Percentiles rank a stretch among this genome's conserved stretches.
Evolutionary conservation across 768 basidiomycete species (phyloP).

Genomic region (Mycena albidolilacea): DNA sequence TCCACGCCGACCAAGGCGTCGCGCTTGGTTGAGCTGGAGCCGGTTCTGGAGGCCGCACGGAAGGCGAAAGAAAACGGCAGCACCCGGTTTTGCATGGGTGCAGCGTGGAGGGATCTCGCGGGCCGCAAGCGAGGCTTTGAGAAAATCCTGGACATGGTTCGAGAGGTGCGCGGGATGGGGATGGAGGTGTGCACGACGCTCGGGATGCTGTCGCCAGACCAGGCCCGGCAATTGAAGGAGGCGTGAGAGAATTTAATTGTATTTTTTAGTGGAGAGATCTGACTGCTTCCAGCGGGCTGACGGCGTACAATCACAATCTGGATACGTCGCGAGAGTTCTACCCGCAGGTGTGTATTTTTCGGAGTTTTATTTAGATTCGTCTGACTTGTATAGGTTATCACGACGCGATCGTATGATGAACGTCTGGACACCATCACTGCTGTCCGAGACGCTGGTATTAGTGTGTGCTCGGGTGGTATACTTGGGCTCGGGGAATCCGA

Average conservation of each 20-base stretch:
- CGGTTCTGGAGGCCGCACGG: conserved; percentile 92
- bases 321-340: conserved; percentile 98
- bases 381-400: conserved; percentile 80
- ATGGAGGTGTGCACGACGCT: conserved; percentile 99
- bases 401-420: conserved; percentile 95
- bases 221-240: conserved; percentile 92
- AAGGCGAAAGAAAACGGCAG: conserved; percentile 97
- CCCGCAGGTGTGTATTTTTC: conserved; percentile 72
- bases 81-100: conserved; percentile 99
- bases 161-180: conserved; percentile 91
- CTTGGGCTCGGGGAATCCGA: conserved; percentile 95
- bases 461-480: conserved; percentile 97
- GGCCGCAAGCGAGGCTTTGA: conserved; percentile 96
- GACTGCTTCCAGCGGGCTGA: conserved; percentile 76
- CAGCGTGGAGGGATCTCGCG: conserved; percentile 96
- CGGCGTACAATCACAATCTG: conserved; percentile 98
- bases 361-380: conserved; percentile 4
- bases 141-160: conserved; percentile 93
- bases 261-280: conserved; percentile 22
- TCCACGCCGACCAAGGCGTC: conserved; percentile 92
- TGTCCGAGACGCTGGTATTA: conserved; percentile 95
- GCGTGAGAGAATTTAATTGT: conserved; percentile 70
- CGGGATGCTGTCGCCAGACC: conserved; percentile 96
- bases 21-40: conserved; percentile 88
- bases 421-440: conserved; percentile 90